Base-by-base conservation (phyloP, 2,329 filamentous ascomycete species). In the Paecilomyces sp. region DNA sequence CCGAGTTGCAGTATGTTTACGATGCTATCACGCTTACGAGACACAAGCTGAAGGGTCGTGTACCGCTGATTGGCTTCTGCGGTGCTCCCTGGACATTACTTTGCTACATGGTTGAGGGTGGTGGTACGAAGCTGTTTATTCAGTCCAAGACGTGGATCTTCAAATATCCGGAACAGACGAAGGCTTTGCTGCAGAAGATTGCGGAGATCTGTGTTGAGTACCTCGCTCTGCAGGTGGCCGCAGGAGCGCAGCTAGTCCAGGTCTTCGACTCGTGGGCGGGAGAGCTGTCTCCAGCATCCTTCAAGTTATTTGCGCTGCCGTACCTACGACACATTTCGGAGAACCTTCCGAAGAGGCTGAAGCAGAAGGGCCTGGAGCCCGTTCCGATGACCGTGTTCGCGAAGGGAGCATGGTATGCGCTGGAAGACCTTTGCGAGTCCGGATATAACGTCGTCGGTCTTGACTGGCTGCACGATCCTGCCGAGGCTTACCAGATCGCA, bases 191-290 rank as follows among this genome's bases (percentile, higher is more conserved):
- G 64, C 86, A 91, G 72, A 97, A 96, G 82, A 96, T 99, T 70
- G 85, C 94, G 15, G 91, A 96, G 71, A 84, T 97, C 34, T 97
- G 94, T 73, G 92, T 97, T 7, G 93, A 99, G 68, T 93, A 97
- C 72, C 81, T 99, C 59, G 93, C 92, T 6, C 81, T 92, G 62
- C 94, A 99, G 76, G 93, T 99, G 60, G 85, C 89, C 69, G 94
- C 94, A 25, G 94, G 94, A 60, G 94, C 94, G 58, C 94, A 97
- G 87, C 85, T 97, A 72, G 82, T 97, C 30, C 94, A 97, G 82
- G 91, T 99, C 12, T 99, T 99, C 71, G 94, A 99, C 74, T 97
- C 93, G 0, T 99, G 94, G 93, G 94, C 94, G 1, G 92, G 92
- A 51, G 94, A 99, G 78, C 82, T 99, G 54, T 92, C 90, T 8